Conservation (phyloP, 2,329 filamentous ascomycete species). For the Incumbomyces lentus region DNA sequence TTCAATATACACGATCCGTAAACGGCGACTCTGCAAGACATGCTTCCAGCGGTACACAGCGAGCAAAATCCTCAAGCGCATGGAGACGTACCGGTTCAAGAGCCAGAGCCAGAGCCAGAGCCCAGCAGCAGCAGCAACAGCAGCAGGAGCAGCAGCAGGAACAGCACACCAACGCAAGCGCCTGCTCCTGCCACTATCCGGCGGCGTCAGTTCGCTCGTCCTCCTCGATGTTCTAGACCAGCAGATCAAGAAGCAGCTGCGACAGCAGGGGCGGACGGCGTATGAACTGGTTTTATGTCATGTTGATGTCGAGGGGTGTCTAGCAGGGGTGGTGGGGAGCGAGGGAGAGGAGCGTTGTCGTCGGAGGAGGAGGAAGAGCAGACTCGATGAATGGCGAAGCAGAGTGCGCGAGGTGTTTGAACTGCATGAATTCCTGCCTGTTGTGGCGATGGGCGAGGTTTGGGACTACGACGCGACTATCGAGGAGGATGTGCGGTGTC, state of each 20-base stretch:
- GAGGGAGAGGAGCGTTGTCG: neutral
- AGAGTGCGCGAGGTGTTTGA: slow-evolving; percentile 52
- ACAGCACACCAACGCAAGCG: slow-evolving; percentile 28
- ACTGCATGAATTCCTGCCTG: slow-evolving; percentile 49
- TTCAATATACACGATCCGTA: slow-evolving; percentile 45
- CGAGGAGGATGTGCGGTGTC: slow-evolving; percentile 9
- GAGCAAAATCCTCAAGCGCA: slow-evolving; percentile 70
- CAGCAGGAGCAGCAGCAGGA: too few relatives aligned
- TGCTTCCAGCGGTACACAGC: slow-evolving; percentile 73
- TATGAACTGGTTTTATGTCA: slow-evolving; percentile 47
- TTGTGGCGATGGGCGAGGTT: slow-evolving; percentile 53
- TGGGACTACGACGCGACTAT: slow-evolving; percentile 33
- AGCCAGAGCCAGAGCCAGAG: slow-evolving; percentile 15
- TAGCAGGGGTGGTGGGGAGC: neutral
- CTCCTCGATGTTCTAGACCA: slow-evolving; percentile 66
- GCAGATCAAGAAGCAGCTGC: slow-evolving; percentile 56
- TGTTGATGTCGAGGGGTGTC: slow-evolving; percentile 32
- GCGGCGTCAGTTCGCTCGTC: slow-evolving; percentile 68
- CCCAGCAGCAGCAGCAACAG: slow-evolving; percentile 19
- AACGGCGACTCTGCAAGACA: slow-evolving; percentile 49
- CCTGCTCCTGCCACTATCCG: slow-evolving; percentile 70
- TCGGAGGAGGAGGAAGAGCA: slow-evolving; percentile 12
- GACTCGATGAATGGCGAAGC: slow-evolving; percentile 28
- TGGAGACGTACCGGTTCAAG: slow-evolving; percentile 52
- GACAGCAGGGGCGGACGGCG: slow-evolving; percentile 48